Percentiles rank a stretch among this genome's conserved stretches.
These are phyloP conservation scores for Raddia guianensis DNA, from an alignment of 176 grass and related monocot species.

Conservation along the genomic window DNA sequence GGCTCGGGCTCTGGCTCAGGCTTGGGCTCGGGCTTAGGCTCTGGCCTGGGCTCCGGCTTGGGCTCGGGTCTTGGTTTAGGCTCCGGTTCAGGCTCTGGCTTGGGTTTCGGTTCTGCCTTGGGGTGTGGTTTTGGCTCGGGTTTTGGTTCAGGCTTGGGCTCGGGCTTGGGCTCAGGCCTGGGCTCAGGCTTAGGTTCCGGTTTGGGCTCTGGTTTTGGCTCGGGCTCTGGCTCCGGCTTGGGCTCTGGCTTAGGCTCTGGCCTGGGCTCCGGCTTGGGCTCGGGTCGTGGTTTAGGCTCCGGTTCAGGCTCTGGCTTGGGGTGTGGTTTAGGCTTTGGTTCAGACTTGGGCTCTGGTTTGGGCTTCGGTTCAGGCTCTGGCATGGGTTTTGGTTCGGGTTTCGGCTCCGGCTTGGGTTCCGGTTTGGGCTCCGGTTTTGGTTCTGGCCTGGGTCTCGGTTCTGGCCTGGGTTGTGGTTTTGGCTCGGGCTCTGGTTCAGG, in stretches of 20 bases:
- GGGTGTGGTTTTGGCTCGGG: not conserved
- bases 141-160: not conserved
- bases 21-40: fast-evolving
- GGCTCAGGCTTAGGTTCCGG: not conserved
- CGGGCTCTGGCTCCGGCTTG: fast-evolving
- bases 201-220: not conserved
- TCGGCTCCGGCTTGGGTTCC: fast-evolving
- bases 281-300: fast-evolving
- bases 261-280: fast-evolving
- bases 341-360: fast-evolving
- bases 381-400: fast-evolving
- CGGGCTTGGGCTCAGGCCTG: not conserved
- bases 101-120: not conserved
- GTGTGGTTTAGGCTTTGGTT: not conserved
- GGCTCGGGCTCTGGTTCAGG: not conserved
- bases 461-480: not conserved
- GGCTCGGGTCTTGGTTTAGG: not conserved
- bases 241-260: not conserved
- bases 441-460: not conserved
- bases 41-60: not conserved
- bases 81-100: not conserved
- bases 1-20: not conserved
- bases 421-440: not conserved
- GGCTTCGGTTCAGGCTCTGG: not conserved
- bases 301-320: fast-evolving